phyloP scores from a whole-genome alignment of 2,329 filamentous ascomycete species.

The Apiospora malaysiana region DNA sequence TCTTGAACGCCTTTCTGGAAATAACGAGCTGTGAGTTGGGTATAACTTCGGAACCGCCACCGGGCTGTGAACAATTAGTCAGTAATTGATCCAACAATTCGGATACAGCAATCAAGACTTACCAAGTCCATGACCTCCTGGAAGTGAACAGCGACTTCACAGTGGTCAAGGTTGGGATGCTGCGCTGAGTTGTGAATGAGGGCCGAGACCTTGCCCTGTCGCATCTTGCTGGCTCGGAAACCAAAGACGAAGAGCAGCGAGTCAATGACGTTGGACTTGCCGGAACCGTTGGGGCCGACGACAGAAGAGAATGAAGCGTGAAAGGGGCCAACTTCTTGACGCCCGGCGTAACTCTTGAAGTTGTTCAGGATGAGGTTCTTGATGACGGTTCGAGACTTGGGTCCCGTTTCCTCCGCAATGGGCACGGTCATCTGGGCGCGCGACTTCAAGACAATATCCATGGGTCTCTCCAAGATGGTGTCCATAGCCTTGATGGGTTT shows the following conservation, averaged over 20 bases:
- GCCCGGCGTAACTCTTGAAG: slow-evolving; percentile 98
- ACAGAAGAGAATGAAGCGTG: slow-evolving; percentile 97
- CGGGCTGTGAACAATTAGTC: slow-evolving; percentile 55
- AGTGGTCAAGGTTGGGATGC: slow-evolving; percentile 83
- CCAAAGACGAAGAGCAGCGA: slow-evolving; percentile 98
- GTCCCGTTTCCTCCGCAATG: slow-evolving; percentile 74
- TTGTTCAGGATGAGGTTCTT: slow-evolving; percentile 91
- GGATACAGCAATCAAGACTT: slow-evolving; percentile 32
- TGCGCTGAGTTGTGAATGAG: slow-evolving; percentile 96
- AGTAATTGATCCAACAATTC: slow-evolving; percentile 27
- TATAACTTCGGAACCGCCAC: slow-evolving; percentile 76
- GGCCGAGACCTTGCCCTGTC: slow-evolving; percentile 97
- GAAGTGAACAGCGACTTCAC: slow-evolving; percentile 96
- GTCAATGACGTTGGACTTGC: slow-evolving; percentile 99
- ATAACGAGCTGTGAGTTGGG: slow-evolving; percentile 86
- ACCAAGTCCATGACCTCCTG: slow-evolving; percentile 90
- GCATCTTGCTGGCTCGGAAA: slow-evolving; percentile 98
- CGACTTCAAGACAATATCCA: slow-evolving; percentile 92
- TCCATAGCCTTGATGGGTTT: slow-evolving; percentile 79
- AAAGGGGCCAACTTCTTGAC: slow-evolving; percentile 95
- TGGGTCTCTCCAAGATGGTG: slow-evolving; percentile 82
- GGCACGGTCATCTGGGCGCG: slow-evolving; percentile 68
- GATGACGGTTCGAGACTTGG: slow-evolving; percentile 89
- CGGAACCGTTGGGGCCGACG: slow-evolving; percentile 95
- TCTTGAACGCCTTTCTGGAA: slow-evolving; percentile 93